These are phyloP conservation scores for Nematocida sp. DNA, from an alignment of 371 early-diverging fungal genomes.

Conservation along the genomic window DNA sequence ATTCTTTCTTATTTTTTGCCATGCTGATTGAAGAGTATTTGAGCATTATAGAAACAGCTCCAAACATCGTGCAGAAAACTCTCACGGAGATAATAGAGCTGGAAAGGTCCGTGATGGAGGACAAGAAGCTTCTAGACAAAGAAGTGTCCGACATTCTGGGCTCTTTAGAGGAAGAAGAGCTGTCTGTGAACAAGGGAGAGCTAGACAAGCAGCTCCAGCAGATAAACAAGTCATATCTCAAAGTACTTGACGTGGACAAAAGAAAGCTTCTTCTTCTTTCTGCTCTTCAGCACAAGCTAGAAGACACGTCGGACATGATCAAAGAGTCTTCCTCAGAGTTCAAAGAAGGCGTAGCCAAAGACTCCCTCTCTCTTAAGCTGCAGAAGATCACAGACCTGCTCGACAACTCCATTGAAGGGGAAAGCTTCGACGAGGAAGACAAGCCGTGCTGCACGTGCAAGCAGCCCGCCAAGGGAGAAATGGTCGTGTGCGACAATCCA, in stretches of 20 bases:
- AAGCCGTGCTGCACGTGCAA: conserved; percentile 61
- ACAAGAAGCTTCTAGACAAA: conserved; percentile 23
- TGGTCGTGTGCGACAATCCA: conserved; percentile 63
- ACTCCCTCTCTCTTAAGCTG: conserved; percentile 2
- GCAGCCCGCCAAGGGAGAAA: conserved; percentile 57
- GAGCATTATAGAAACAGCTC: conserved; percentile 17
- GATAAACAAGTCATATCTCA: conserved; percentile 37
- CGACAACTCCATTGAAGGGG: conserved; percentile 15
- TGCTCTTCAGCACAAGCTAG: conserved; percentile 4
- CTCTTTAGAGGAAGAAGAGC: neutral
- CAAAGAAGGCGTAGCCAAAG: conserved; percentile 29
- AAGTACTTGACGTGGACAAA: conserved; percentile 26
- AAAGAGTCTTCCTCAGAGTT: conserved; percentile 34
- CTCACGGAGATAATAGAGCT: neutral
- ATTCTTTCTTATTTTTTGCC: conserved; percentile 2
- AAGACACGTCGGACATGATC: neutral
- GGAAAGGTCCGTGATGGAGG: neutral
- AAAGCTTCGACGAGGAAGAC: conserved; percentile 20
- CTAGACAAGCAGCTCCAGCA: conserved; percentile 16
- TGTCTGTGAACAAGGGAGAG: neutral
- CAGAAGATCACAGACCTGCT: conserved; percentile 2
- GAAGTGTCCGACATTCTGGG: neutral
- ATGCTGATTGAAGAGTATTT: conserved; percentile 44
- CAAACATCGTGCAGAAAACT: neutral
- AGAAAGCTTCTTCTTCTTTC: conserved; percentile 11